A percentile compares a stretch with the other conserved stretches of the same genome.
phyloP scores from a whole-genome alignment of 169 alveolate genomes.

The Blepharisma undulans region DNA sequence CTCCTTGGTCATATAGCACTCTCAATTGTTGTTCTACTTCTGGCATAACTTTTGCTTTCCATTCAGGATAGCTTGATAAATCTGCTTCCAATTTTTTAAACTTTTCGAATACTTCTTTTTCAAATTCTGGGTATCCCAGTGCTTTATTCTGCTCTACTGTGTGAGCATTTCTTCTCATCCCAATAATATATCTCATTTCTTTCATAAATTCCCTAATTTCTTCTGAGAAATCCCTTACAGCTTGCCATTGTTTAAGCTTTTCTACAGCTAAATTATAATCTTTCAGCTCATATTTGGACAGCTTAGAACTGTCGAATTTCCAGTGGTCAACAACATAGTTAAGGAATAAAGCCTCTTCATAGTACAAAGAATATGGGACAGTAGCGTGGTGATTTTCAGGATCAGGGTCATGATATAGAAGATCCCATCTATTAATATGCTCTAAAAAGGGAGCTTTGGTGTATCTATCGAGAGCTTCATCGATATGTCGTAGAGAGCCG shows the following conservation, averaged over 20 bases:
- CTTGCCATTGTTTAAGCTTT: conserved; percentile 32
- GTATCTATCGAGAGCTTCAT: conserved; percentile 34
- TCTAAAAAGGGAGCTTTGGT: background rate
- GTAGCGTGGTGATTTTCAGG: background rate
- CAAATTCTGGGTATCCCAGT: conserved; percentile 10
- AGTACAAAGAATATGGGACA: background rate
- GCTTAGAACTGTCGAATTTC: conserved; percentile 32
- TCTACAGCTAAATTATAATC: conserved; percentile 37
- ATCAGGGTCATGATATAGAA: background rate
- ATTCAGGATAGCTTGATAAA: background rate
- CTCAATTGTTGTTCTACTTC: background rate
- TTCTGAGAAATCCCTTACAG: background rate
- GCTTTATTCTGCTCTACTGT: background rate
- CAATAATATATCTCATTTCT: conserved; percentile 2
- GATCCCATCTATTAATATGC: background rate
- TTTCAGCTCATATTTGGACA: background rate
- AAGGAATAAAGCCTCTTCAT: conserved; percentile 34
- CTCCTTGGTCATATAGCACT: background rate
- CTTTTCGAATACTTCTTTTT: background rate
- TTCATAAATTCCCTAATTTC: background rate
- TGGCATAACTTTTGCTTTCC: background rate
- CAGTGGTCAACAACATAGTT: conserved; percentile 26
- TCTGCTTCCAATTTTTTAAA: background rate
- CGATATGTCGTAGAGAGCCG: conserved; percentile 20
- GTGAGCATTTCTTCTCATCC: background rate